Evolutionary conservation across 1,139 yeast species (phyloP).

Genomic region (Suhomyces chickasaworum): DNA sequence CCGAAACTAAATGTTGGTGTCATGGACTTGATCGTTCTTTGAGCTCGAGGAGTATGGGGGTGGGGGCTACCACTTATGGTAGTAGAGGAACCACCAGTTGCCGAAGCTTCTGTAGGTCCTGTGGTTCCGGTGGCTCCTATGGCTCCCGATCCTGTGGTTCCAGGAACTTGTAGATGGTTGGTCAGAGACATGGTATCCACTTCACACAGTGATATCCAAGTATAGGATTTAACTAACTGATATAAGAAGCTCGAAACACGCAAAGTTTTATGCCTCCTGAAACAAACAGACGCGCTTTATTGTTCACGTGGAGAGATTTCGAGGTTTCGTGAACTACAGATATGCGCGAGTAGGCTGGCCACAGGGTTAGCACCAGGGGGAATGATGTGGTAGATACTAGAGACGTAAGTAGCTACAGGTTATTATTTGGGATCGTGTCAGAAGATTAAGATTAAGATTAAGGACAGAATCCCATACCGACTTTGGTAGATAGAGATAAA

Average conservation of each 20-base stretch:
- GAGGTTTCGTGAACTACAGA: constrained; percentile 2
- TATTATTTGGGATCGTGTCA: neutral
- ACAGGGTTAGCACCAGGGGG: neutral
- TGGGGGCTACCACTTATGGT: constrained; percentile 14
- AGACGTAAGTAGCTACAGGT: neutral
- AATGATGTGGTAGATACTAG: neutral
- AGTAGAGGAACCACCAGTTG: neutral
- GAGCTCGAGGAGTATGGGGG: constrained; percentile 36
- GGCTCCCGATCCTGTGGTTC: neutral
- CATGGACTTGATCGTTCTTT: constrained; percentile 9
- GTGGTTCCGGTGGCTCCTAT: neutral
- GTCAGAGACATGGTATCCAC: constrained; percentile 12
- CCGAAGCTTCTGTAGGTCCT: neutral
- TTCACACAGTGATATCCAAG: neutral
- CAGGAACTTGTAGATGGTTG: constrained; percentile 13
- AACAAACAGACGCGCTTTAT: constrained; percentile 15
- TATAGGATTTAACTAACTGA: constrained; percentile 3
- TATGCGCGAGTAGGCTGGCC: constrained; percentile 3
- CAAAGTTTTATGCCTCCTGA: constrained; percentile 13
- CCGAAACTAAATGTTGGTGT: constrained; percentile 48
- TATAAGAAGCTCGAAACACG: constrained; percentile 10
- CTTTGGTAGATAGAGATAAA: neutral
- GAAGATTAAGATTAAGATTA: too few relatives aligned
- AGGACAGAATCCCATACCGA: too few relatives aligned
- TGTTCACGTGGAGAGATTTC: constrained; percentile 9